A percentile compares a stretch with the other conserved stretches of the same genome.
Conservation (phyloP, 306 rosid species). For the Dryas octopetala region DNA sequence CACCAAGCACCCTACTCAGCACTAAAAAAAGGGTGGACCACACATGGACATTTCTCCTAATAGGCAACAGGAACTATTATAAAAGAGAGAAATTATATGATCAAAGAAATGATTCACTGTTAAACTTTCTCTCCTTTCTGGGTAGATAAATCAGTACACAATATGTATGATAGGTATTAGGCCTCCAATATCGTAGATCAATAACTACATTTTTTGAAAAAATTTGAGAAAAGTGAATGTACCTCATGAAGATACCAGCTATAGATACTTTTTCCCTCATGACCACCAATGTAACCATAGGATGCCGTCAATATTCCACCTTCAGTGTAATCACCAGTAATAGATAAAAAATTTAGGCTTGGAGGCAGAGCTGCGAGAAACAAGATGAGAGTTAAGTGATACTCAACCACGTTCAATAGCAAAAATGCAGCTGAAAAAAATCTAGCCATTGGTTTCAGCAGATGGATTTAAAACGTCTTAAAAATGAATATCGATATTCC, state of each 20-base stretch:
- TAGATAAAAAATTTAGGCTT: constrained; percentile 92
- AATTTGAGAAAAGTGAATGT: constrained; percentile 20
- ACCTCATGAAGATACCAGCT: constrained; percentile 95
- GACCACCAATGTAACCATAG: constrained; percentile 97
- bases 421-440: neutral
- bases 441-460: neutral
- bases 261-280: constrained; percentile 93
- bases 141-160: neutral
- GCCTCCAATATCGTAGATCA: constrained; percentile 2
- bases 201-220: neutral
- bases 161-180: neutral
- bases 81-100: too few species aligned
- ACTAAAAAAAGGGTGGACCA: neutral
- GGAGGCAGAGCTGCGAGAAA: constrained; percentile 87
- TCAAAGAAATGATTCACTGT: too few species aligned
- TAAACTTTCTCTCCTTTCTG: neutral
- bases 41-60: neutral
- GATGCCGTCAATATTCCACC: constrained; percentile 91
- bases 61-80: too few species aligned
- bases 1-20: neutral
- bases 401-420: neutral
- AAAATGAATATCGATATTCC: neutral
- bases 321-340: constrained; percentile 88
- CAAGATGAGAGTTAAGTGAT: constrained; percentile 23
- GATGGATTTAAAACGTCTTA: neutral